Conservation (phyloP, 331 rosid genomes). For the Malus hybrid region DNA sequence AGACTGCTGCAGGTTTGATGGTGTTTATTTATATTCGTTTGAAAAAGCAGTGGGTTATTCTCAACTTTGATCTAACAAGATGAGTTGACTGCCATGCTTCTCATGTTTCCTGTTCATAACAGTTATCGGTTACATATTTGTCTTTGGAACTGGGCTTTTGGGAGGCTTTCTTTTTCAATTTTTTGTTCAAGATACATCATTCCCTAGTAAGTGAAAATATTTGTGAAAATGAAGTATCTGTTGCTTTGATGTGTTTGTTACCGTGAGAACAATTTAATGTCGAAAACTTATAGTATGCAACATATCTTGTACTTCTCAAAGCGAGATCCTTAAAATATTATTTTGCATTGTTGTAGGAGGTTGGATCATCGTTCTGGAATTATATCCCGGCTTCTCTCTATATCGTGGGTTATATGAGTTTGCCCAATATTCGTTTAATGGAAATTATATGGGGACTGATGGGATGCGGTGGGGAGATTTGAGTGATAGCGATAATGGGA, state of each 20-base stretch:
- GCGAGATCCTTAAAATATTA: background rate
- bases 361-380: slow-evolving; percentile 63
- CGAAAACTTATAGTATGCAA: background rate
- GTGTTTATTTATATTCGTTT: background rate
- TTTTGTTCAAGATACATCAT: slow-evolving; percentile 53
- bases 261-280: background rate
- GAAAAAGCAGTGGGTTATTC: background rate
- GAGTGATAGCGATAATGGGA: slow-evolving; percentile 57
- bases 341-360: slow-evolving; percentile 37
- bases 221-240: background rate
- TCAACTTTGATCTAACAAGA: background rate
- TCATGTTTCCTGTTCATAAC: slow-evolving; percentile 13
- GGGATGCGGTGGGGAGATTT: slow-evolving; percentile 86
- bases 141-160: slow-evolving; percentile 82
- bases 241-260: background rate
- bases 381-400: slow-evolving; percentile 81
- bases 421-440: slow-evolving; percentile 39
- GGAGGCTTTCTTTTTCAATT: slow-evolving; percentile 57
- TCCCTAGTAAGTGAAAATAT: slow-evolving; percentile 61
- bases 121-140: slow-evolving; percentile 62
- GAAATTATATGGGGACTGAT: slow-evolving; percentile 33
- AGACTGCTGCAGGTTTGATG: slow-evolving; percentile 81
- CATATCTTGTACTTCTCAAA: background rate
- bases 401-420: slow-evolving; percentile 85
- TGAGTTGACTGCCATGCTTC: background rate